Conservation (phyloP, 805 yeast genomes). For the Clavispora phyllophila region DNA sequence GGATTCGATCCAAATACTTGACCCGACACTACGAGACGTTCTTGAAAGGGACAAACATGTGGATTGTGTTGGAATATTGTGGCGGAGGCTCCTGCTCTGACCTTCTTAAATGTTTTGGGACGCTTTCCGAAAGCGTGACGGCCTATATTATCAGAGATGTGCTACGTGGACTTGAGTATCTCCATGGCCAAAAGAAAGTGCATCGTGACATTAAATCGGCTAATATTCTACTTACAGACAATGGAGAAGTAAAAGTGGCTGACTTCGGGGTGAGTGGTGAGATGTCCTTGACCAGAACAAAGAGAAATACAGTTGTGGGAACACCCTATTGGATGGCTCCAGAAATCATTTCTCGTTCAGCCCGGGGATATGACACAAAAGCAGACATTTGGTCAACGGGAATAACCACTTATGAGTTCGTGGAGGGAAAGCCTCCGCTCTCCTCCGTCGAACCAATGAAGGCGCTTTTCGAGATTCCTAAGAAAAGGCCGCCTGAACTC, state of each 20-base stretch:
- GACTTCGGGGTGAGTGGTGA: conserved; percentile 95
- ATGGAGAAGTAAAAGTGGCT: conserved; percentile 73
- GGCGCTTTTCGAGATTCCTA: conserved; percentile 67
- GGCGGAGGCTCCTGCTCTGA: conserved; percentile 92
- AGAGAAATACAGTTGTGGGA: conserved; percentile 80
- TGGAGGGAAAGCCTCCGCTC: conserved; percentile 79
- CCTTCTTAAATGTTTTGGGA: conserved; percentile 51
- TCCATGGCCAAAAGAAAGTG: conserved; percentile 70
- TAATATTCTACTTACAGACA: conserved; percentile 66
- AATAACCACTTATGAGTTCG: conserved; percentile 81
- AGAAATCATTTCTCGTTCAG: conserved; percentile 59
- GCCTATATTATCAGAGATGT: conserved; percentile 52
- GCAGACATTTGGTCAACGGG: conserved; percentile 98
- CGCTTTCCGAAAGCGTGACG: conserved; percentile 51
- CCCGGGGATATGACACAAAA: conserved; percentile 68
- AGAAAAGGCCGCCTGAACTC: conserved; percentile 55
- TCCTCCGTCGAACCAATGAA: conserved; percentile 71
- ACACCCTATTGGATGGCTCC: conserved; percentile 99
- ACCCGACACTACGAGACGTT: conserved; percentile 61
- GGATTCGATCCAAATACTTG: conserved; percentile 42
- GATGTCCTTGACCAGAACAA: conserved; percentile 46
- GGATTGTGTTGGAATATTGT: conserved; percentile 93
- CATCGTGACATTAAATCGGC: conserved; percentile 93
- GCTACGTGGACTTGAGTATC: conserved; percentile 65
- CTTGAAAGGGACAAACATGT: conserved; percentile 62